phyloP scores from a whole-genome alignment of 1,139 yeast species.

The Candida tropicalis region DNA sequence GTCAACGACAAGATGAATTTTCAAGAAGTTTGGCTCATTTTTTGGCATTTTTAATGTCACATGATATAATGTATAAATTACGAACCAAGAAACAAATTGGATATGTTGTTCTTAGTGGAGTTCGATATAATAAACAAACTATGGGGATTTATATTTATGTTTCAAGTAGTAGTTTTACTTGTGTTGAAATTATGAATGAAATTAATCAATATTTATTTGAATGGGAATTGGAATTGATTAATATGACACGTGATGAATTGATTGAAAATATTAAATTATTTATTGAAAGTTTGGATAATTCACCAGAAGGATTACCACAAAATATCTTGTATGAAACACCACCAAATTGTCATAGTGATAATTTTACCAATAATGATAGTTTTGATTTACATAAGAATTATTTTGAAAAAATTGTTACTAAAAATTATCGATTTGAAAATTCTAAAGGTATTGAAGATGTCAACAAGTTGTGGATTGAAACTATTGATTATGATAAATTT shows the following conservation, averaged over 20 bases:
- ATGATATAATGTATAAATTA: conserved; percentile 45
- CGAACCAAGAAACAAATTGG: conserved; percentile 52
- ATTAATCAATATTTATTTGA: conserved; percentile 49
- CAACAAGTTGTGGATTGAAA: conserved; percentile 20
- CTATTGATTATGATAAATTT: conserved; percentile 27
- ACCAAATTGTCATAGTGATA: conserved; percentile 30
- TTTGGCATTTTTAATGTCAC: conserved; percentile 44
- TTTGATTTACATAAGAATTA: conserved; percentile 40
- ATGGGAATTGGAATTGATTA: conserved; percentile 31
- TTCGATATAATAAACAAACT: conserved; percentile 50
- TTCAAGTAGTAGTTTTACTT: conserved; percentile 44
- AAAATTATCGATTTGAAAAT: conserved; percentile 39
- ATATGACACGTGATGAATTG: conserved; percentile 35
- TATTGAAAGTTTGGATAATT: conserved; percentile 22
- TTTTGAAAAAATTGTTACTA: conserved; percentile 52
- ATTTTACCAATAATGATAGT: conserved; percentile 22
- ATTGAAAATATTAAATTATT: conserved; percentile 37
- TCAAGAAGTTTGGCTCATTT: conserved; percentile 44
- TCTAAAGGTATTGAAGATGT: conserved; percentile 35
- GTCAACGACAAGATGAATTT: conserved; percentile 37
- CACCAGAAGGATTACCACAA: conserved; percentile 18
- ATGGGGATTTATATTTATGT: conserved; percentile 53
- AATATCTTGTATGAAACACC: conserved; percentile 24
- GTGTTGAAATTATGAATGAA: conserved; percentile 36
- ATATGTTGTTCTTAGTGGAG: conserved; percentile 53